Evolutionary conservation across 2,329 filamentous ascomycete genomes (phyloP), one percentile per base, ranked within the genome.

Genomic region (Phoma sp.): DNA sequence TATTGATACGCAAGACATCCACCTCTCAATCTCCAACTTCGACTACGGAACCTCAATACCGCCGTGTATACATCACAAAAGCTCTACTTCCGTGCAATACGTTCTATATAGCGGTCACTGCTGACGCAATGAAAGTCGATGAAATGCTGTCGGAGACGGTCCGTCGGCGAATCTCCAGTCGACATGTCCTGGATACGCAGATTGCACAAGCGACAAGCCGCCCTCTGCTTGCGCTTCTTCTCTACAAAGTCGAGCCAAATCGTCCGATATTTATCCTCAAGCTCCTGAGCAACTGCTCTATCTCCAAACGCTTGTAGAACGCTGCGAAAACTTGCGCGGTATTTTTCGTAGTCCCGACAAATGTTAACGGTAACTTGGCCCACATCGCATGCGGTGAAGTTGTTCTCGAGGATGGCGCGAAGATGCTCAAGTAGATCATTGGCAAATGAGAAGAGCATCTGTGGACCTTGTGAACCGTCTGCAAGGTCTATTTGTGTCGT

Each of bases 131-230:
- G 39, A 3, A 52, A 27, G 14, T 44, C 39, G 13, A 48, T 29
- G 22, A 52, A 54, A 40, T 58, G 51, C 10, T 45, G 52, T 32
- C 38, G 24, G 4, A 59, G 37, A n/a, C 44, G 49, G 11, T 54
- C 47, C 5, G 39, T 44, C 13, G 54, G 41, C 13, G 30, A 39
- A 11, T n/a, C 33, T 14, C 43, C 42, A 9, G 23, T 25, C 29
- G 52, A 40, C 47, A 58, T 60, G 2, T 43, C 7, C 30, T 44
- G 29, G 9, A 50, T 39, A 14, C 40, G 49, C 30, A 47, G 9
- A 22, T 43, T 50, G 25, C 59, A 59, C 13, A 59, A 30, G 7
- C 53, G 48, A 45, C 51, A 57, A 36, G 47, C 37, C 25, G 40
- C 10, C 23, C 18, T 47, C 42, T 51, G 55, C 24, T 57, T 54